phyloP scores from a whole-genome alignment of 441 rosid species.

The Erodium chrysanthum region DNA sequence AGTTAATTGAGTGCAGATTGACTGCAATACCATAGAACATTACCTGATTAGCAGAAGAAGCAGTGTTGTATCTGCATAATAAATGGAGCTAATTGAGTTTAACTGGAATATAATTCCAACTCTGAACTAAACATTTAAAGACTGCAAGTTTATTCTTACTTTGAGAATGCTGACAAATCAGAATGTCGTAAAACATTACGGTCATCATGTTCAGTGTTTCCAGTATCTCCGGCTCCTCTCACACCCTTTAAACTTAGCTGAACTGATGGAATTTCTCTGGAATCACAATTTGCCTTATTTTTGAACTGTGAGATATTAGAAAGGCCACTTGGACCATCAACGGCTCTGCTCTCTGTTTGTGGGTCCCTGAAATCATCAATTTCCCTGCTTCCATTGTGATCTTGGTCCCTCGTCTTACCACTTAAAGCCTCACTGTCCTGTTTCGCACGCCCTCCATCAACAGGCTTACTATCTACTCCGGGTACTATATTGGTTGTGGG shows the following conservation, averaged over 20 bases:
- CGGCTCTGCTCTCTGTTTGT: conserved; percentile 25
- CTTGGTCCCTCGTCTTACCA: conserved; percentile 22
- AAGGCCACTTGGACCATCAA: conserved; percentile 23
- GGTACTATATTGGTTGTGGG: conserved; percentile 17
- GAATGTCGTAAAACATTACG: conserved; percentile 51
- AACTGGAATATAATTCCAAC: conserved; percentile 12
- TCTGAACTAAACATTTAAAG: conserved; percentile 3
- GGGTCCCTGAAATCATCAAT: conserved; percentile 21
- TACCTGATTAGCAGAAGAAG: conserved; percentile 55
- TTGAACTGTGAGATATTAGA: conserved; percentile 27
- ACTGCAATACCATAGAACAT: not conserved
- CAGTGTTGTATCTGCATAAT: conserved; percentile 44
- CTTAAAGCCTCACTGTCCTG: conserved; percentile 20
- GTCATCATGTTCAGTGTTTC: conserved; percentile 31
- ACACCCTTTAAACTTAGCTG: conserved; percentile 36
- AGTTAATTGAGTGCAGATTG: not conserved
- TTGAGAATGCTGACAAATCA: conserved; percentile 60
- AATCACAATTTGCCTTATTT: conserved; percentile 25
- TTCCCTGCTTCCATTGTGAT: conserved; percentile 9
- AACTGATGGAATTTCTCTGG: conserved; percentile 32
- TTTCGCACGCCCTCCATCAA: conserved; percentile 20
- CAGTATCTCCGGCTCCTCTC: conserved; percentile 29
- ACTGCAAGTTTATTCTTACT: conserved; percentile 29
- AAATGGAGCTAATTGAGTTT: not conserved
- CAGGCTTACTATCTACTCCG: conserved; percentile 22